phyloP scores from a whole-genome alignment of 768 basidiomycete genomes.

The Pulveroboletus ravenelii region DNA sequence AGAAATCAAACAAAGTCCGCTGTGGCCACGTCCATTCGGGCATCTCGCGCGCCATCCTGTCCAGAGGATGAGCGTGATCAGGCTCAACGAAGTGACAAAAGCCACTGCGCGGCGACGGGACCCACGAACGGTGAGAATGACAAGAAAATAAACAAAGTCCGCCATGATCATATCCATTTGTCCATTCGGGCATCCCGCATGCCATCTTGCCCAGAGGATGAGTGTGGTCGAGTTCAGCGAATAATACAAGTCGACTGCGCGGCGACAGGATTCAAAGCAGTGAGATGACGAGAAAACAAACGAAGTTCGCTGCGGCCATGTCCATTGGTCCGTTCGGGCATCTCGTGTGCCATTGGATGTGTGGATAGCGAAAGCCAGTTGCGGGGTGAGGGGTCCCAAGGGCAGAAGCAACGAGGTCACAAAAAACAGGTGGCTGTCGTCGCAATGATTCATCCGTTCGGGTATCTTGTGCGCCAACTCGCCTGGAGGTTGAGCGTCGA shows the following conservation, averaged over 20 bases:
- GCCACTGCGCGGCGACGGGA: not conserved
- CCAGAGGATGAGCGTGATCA: not conserved
- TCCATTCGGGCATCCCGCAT: not conserved
- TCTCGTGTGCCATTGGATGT: not conserved
- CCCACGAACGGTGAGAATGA: too few relatives aligned
- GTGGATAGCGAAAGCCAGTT: too few relatives aligned
- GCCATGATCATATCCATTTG: not conserved
- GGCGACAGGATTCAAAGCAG: too few relatives aligned
- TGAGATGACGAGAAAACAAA: not conserved
- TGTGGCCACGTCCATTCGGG: not conserved
- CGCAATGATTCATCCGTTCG: too few relatives aligned
- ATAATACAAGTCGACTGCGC: not conserved
- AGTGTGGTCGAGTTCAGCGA: not conserved
- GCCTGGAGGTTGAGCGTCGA: too few relatives aligned
- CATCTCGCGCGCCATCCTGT: not conserved
- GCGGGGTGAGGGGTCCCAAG: too few relatives aligned
- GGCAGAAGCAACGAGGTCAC: too few relatives aligned
- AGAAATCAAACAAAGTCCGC: too few relatives aligned
- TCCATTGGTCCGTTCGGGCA: not conserved
- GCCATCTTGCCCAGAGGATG: not conserved
- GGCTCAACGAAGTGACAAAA: not conserved
- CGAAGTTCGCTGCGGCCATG: not conserved
- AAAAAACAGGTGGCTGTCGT: too few relatives aligned
- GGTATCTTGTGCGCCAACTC: slow-evolving; percentile 1
- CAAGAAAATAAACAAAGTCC: not conserved